Evolutionary conservation across 2,329 filamentous ascomycete genomes (phyloP), one percentile per base, ranked within the genome.

Genomic region (Aspergillus sojae): DNA sequence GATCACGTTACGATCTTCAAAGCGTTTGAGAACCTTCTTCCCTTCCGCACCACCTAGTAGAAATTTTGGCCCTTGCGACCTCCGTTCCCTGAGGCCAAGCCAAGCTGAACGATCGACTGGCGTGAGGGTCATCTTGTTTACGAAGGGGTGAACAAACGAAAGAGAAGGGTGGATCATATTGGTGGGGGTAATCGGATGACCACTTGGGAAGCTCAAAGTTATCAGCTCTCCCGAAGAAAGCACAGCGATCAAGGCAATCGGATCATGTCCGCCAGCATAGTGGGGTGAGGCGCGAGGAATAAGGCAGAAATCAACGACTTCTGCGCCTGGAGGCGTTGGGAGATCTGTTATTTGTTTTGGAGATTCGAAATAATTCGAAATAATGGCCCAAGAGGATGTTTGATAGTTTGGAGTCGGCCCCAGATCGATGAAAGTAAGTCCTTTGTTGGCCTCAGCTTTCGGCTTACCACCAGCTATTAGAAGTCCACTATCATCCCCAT

Each of bases 141-240:
- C 88, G 74, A 96, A 98, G 0, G 95, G 95, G 73, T 97, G 93
- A 7, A 97, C 90, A 66, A 97, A 91, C 1, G 91, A 91, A 53
- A 97, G 80, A 2, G 91, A 97, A 0, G 94, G 87, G 72, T 96
- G 94, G 6, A 99, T 85, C 78, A 97, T 92, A 72, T 97, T 97
- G 4, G 94, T 97, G 1, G 95, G 93, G 32, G 89, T 91, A 61
- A 98, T 96, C 1, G 93, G 91, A 76, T 94, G 91, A 32, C 95
- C 95, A 55, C 90, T 95, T 0, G 95, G 95, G 74, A 98, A 98
- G 71, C 90, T 96, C 75, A 98, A 81, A 0, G 94, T 96, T 58
- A 96, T 85, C 32, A 98, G 80, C 78, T 98, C 94, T 26, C 95
- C 95, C 1, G 93, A 97, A 0, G 90, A 89, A 4, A 98, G 82